Conservation (phyloP, 306 rosid species). For the Begonia peltatifolia region DNA sequence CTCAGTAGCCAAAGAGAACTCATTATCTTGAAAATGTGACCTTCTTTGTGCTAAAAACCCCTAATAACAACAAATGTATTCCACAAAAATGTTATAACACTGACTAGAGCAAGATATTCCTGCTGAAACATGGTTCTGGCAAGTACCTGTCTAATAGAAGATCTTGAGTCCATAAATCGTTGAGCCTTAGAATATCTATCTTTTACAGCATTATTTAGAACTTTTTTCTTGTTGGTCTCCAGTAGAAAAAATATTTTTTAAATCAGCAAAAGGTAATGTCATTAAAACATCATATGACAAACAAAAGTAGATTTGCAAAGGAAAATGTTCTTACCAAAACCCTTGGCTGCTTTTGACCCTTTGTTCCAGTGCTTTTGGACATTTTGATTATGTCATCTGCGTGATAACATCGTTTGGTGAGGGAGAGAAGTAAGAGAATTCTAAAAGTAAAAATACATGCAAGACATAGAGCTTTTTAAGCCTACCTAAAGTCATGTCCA, state of each 20-base stretch:
- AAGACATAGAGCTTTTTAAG: neutral
- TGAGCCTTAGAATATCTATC: slow-evolving; percentile 44
- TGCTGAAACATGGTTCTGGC: neutral
- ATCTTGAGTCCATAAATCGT: slow-evolving; percentile 53
- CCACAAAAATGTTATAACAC: neutral
- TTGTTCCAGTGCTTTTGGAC: slow-evolving; percentile 34
- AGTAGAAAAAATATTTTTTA: neutral
- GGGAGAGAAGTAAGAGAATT: neutral
- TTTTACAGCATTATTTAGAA: slow-evolving; percentile 30
- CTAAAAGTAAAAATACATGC: neutral
- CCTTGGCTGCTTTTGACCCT: slow-evolving; percentile 31
- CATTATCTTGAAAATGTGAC: slow-evolving; percentile 67
- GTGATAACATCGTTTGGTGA: neutral
- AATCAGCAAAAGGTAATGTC: neutral
- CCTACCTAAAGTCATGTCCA: slow-evolving; percentile 86
- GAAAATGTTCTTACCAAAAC: slow-evolving; percentile 27
- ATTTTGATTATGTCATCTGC: slow-evolving; percentile 78
- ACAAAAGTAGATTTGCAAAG: neutral
- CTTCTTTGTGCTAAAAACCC: slow-evolving; percentile 73
- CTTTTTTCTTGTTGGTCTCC: slow-evolving; percentile 58
- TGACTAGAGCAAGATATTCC: too few relatives aligned
- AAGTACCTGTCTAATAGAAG: slow-evolving; percentile 72
- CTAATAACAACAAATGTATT: slow-evolving; percentile 18
- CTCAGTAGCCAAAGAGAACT: slow-evolving; percentile 53
- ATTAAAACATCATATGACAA: neutral